Base-by-base conservation (phyloP, 495 filamentous ascomycete species). In the Talaromyces adpressus region DNA sequence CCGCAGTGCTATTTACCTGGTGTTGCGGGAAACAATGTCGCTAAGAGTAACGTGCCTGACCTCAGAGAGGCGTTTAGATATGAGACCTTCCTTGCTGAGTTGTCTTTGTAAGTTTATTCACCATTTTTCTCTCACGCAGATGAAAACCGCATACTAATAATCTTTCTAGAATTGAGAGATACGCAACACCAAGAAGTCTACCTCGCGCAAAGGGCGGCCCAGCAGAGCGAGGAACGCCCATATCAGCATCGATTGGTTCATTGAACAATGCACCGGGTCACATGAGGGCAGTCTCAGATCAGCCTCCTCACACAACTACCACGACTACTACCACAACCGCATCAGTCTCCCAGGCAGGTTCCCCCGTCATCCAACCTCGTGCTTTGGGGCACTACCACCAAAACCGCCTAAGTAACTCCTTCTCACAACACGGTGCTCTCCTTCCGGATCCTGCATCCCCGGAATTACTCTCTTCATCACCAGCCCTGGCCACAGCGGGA, bases 41-140 rank as follows among this genome's bases (percentile, higher is more conserved):
- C 88, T 45, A 98, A 98, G 75, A 95, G 90, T 63, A 98, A 98
- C 72, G 91, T 98, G 4, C 94, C 94, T 3, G 89, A 97, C 66
- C 89, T 97, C 54, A 83, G 94, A 62, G 91, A 94, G 73, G 89
- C 87, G 57, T 98, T 92, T 69, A 82, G 95, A 39, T 84, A 97
- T 65, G 85, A 93, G 64, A 97, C 93, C 2, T 77, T 92, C 68
- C 70, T 86, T 47, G 87, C 91, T 70, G 93, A 98, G 76, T 76
- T 90, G 61, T 81, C 84, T 62, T 89, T 97, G 94, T 95, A 72
- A 77, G 87, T 75, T 29, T 52, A 5, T 41, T 34, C n/a, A 7
- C 23, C 41, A 54, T 18, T 36, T 16, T 60, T 12, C 6, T 18
- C 18, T 45, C 18, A n/a, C 1, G 51, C 27, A 64, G 52, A 11